phyloP scores from a whole-genome alignment of 2,329 filamentous ascomycete species.

The Fusarium marasasianum region DNA sequence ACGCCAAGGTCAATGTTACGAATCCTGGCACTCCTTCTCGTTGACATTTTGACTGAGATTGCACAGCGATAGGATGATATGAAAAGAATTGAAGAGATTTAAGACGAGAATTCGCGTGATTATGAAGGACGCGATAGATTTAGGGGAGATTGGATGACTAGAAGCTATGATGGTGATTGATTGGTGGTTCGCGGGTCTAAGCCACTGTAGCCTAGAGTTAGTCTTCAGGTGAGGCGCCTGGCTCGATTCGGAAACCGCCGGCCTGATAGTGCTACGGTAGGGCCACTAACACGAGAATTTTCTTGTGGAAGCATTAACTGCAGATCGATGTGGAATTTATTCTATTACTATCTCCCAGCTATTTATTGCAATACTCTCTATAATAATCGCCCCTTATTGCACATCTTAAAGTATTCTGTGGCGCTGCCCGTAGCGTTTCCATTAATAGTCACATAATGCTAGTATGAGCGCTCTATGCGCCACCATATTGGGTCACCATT shows the following conservation, averaged over 20 bases:
- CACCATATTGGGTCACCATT: fast-evolving
- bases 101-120: background rate
- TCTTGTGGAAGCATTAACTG: fast-evolving
- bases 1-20: background rate
- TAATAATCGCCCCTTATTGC: too few relatives aligned
- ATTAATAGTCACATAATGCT: fast-evolving
- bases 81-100: background rate
- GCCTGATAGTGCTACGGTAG: background rate
- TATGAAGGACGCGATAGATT: background rate
- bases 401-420: fast-evolving
- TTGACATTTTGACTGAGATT: background rate
- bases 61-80: too few relatives aligned
- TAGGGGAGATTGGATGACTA: background rate
- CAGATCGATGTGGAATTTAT: fast-evolving
- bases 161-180: background rate
- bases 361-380: too few relatives aligned
- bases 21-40: conserved; percentile 1
- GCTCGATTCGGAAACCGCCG: background rate
- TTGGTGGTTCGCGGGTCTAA: background rate
- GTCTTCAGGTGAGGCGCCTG: background rate
- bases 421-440: fast-evolving
- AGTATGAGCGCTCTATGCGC: background rate
- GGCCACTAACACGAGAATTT: fast-evolving
- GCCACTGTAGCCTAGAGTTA: background rate
- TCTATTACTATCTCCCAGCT: too few relatives aligned